Evolutionary conservation across 2,329 filamentous ascomycete species (phyloP).

Genomic region (Zymoseptoria passerinii): DNA sequence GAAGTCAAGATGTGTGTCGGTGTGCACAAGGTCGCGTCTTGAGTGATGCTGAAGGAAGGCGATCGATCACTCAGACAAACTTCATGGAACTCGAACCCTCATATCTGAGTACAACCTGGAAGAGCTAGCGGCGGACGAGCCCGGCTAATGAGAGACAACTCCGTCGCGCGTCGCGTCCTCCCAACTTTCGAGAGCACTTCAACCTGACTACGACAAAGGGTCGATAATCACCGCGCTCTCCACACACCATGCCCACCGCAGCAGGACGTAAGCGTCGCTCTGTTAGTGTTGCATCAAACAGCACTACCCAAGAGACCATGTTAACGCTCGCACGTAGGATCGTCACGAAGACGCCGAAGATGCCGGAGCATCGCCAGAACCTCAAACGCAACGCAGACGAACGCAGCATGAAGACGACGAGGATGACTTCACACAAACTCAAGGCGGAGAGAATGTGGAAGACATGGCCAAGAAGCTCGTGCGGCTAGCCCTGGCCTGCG

Average conservation of each 20-base stretch:
- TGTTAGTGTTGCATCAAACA: conserved; percentile 10
- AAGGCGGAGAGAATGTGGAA: conserved; percentile 26
- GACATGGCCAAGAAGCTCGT: conserved; percentile 54
- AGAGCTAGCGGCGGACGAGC: not conserved
- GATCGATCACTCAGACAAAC: too few relatives aligned
- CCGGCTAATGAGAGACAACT: not conserved
- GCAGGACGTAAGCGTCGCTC: conserved; percentile 22
- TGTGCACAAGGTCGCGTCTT: not conserved
- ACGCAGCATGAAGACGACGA: conserved; percentile 15
- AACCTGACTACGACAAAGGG: not conserved
- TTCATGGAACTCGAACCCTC: too few relatives aligned
- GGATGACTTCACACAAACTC: conserved; percentile 13
- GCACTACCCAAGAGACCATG: too few relatives aligned
- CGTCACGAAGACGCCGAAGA: conserved; percentile 19
- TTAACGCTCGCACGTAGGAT: not conserved
- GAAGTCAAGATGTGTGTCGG: not conserved
- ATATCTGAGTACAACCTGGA: too few relatives aligned
- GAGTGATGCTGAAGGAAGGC: too few relatives aligned
- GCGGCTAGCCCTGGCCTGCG: conserved; percentile 52
- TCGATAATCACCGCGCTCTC: not conserved
- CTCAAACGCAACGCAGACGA: conserved; percentile 26
- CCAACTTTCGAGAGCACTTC: not conserved
- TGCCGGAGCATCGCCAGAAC: conserved; percentile 19
- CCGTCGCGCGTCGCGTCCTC: not conserved
- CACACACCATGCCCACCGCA: conserved; percentile 11